Base-by-base conservation (phyloP, 2,329 filamentous ascomycete genomes). In the Aspergillus thermomutatus region DNA sequence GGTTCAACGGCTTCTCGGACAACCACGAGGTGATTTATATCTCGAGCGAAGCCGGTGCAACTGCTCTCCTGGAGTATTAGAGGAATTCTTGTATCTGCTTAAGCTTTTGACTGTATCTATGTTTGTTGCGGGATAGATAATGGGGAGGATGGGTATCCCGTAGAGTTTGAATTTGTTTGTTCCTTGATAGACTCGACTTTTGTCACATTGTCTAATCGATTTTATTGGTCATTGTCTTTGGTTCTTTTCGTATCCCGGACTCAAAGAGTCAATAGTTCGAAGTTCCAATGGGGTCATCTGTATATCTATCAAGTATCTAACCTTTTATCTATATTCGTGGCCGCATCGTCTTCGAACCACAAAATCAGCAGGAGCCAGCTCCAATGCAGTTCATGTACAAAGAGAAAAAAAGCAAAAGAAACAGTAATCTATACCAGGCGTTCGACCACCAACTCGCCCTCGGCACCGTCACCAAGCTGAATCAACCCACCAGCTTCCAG, bases 1-100 rank as follows among this genome's bases (percentile, higher is more conserved):
- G 89, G 71, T 99, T 99, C 87, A 99, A 99, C 67, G 94, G 94
- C 62, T 99, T 97, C 78, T 90, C 87, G 54, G 91, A 97, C 76
- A 83, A 87, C 66, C 94, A 99, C 75, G 90, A 96, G 68, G 89
- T 95, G 61, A 87, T 97, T 63, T 97, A 97, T 72, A 89, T 97
- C 66, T 96, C 89, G 74, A 97, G 92, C 76, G 94, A 99, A 84
- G 84, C 89, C 21, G 93, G 91, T 49, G 94, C 92, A 27, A 83
- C 81, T 64, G 91, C 90, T 17, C 79, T 96, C 51, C 75, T 96
- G 48, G 76, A 78, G 49, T 78, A 79, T 55, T 79, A 65, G 58
- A 46, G 8, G 11, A 4, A 21, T 21, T 45, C 14, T 26, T 23
- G 31, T 17, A 31, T 34, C 7, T 37, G 31, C 14, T 26, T 26